Evolutionary conservation across 805 yeast genomes (phyloP).

Genomic region (Metschnikowia cubensis): DNA sequence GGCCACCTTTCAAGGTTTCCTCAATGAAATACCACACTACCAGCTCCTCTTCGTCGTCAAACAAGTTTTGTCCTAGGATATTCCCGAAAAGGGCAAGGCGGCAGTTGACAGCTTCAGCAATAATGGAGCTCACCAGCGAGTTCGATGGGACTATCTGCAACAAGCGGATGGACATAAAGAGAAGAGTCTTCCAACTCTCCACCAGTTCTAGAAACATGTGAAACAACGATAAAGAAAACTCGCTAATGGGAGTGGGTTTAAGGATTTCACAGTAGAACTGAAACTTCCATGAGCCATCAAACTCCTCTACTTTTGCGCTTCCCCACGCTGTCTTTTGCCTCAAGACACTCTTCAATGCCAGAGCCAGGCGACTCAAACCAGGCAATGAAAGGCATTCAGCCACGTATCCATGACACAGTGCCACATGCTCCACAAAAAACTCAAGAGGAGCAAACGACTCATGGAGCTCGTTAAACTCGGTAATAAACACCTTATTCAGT

Average conservation of each 20-base stretch:
- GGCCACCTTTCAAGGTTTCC: slow-evolving; percentile 7
- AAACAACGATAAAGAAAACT: slow-evolving; percentile 7
- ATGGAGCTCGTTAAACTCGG: slow-evolving; percentile 8
- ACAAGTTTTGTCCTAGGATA: slow-evolving; percentile 4
- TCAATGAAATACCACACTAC: slow-evolving; percentile 12
- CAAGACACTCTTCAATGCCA: not conserved
- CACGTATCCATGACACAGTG: slow-evolving; percentile 2
- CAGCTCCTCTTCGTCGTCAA: slow-evolving; percentile 8
- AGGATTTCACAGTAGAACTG: slow-evolving; percentile 9
- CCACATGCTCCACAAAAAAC: slow-evolving; percentile 8
- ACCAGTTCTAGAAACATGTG: slow-evolving; percentile 11
- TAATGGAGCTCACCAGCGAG: slow-evolving; percentile 8
- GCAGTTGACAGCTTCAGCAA: slow-evolving; percentile 9
- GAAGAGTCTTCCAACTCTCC: slow-evolving; percentile 10
- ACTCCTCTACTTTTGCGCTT: slow-evolving; percentile 1
- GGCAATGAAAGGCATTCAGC: slow-evolving; percentile 4
- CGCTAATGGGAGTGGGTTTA: slow-evolving; percentile 6
- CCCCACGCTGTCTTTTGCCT: slow-evolving; percentile 1
- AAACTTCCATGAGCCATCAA: slow-evolving; percentile 11
- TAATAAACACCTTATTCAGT: slow-evolving; percentile 6
- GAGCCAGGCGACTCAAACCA: not conserved
- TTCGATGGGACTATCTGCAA: slow-evolving; percentile 9
- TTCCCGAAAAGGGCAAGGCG: slow-evolving; percentile 9
- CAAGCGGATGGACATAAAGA: slow-evolving; percentile 9
- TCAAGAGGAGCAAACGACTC: slow-evolving; percentile 7